Base-by-base conservation (phyloP, 805 yeast genomes). In the Pichia scutulata region DNA sequence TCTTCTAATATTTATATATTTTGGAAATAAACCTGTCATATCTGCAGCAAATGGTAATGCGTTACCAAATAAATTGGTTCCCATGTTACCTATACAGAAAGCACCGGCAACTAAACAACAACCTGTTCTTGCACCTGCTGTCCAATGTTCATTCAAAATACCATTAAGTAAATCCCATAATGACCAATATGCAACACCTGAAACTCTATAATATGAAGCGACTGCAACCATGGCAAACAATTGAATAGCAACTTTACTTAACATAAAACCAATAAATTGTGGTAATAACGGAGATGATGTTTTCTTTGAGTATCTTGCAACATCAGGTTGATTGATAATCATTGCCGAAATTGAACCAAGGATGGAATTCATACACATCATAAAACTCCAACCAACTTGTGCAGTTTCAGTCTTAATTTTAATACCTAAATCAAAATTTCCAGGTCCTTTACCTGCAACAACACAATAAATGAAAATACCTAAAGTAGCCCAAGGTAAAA, bases 21-120 rank as follows among this genome's bases (percentile, higher is more conserved):
- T 63, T 39, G 80, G 80, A 42, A 70, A 66, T 54, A 77, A 56
- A 55, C 74, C 79, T 33, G 78, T 71, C 55, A 77, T 55, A 55
- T 76, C 81, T 63, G 75, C 77, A 33, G 78, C 80, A 28, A 75
- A 76, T 47, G 77, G 67, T 40, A 72, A 62, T 41, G 72, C 73
- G 47, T 70, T 65, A 41, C 69, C 68, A 36, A 70, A 61, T 30
- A 70, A 66, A 46, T 70, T 71, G 52, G 70, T 66, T 21, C 70
- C 63, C 49, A 73, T 56, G 52, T 72, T 75, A 7, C 74, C 67
- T 36, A 64, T 49, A 24, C 62, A 61, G 54, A 72, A 70, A 5
- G 56, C 67, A 53, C 76, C 57, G 47, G 75, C 78, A 39, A 78
- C 72, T 51, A 73, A 75, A 60, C 76, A 77, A 4, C 74, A 73